Evolutionary conservation across 2,329 filamentous ascomycete genomes (phyloP), one percentile per base, ranked within the genome.

Genomic region (Remersonia thermophila): DNA sequence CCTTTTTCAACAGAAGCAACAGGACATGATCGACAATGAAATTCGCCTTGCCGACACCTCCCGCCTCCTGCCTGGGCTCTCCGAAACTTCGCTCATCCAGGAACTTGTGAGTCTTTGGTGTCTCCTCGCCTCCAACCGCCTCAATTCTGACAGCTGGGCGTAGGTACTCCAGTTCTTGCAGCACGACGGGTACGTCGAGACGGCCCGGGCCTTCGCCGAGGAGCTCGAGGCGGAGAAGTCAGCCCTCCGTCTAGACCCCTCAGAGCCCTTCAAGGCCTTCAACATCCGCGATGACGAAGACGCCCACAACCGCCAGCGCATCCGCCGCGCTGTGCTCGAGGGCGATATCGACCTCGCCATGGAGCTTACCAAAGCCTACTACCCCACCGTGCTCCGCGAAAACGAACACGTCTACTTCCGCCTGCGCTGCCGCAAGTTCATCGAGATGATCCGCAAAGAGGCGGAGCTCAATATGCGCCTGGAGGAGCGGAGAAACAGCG

Each of bases 171-270:
- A 95, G 58, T 96, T 93, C 47, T 65, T 98, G 11, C 83, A 87
- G 27, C 89, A 96, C 49, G 91, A 96, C 51, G 91, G 91, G 40
- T 96, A 95, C 48, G 80, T 95, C 7, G 89, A 95, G 47, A 94
- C 89, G 0, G 87, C 87, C 7, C 75, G 79, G 44, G 85, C 84
- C 0, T 96, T 98, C 64, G 77, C 83, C 3, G 70, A 80, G 48
- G 89, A 96, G 52, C 76, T 93, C 17, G 71, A 74, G 36, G 63
- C 71, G 12, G 83, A 94, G 55, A 80, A 82, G 49, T 65, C 72
- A 49, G 77, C 82, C 7, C 60, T 94, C 38, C 72, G 71, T 43
- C 66, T 73, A 30, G 71, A 75, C 37, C 59, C 71, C 27, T 57
- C 58, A 32, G 55, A 65, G 20, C 57, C 63, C n/a, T 61, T 73